These are phyloP conservation scores for Azolla pinnata DNA, from an alignment of 75 land plant genomes.

Conservation along the genomic window DNA sequence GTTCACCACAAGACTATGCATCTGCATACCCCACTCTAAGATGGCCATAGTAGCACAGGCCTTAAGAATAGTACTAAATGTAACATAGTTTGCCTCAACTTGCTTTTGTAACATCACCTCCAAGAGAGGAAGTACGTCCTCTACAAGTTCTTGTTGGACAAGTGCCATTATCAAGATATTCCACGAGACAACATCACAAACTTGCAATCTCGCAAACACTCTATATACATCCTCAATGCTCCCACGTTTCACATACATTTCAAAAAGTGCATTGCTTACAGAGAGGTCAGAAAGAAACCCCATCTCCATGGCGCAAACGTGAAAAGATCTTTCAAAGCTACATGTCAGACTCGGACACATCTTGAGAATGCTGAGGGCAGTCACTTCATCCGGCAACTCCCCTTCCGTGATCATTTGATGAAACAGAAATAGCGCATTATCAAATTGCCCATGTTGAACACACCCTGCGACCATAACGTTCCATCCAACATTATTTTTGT, in stretches of 20 bases:
- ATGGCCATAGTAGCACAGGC: constrained; percentile 18
- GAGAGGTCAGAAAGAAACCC: neutral
- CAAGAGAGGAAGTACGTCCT: neutral
- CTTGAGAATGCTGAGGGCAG: neutral
- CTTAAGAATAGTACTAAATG: constrained; percentile 14
- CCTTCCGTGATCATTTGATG: neutral
- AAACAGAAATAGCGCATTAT: neutral
- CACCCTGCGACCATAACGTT: constrained; percentile 18
- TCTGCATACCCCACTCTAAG: constrained; percentile 10
- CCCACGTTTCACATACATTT: constrained; percentile 6
- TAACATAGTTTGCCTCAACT: constrained; percentile 11
- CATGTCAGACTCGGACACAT: neutral
- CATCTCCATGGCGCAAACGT: constrained; percentile 2
- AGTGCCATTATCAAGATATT: neutral
- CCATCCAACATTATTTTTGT: constrained; percentile 11
- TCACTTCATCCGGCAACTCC: neutral
- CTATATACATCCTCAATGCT: constrained; percentile 8
- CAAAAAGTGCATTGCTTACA: neutral
- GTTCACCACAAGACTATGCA: constrained; percentile 11
- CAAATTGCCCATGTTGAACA: neutral
- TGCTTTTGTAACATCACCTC: constrained; percentile 7
- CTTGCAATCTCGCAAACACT: neutral
- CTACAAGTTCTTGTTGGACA: constrained; percentile 3
- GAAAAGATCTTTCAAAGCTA: neutral
- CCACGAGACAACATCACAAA: constrained; percentile 11